Evolutionary conservation across 768 basidiomycete species (phyloP).

Genomic region (Boletus reticuloceps): DNA sequence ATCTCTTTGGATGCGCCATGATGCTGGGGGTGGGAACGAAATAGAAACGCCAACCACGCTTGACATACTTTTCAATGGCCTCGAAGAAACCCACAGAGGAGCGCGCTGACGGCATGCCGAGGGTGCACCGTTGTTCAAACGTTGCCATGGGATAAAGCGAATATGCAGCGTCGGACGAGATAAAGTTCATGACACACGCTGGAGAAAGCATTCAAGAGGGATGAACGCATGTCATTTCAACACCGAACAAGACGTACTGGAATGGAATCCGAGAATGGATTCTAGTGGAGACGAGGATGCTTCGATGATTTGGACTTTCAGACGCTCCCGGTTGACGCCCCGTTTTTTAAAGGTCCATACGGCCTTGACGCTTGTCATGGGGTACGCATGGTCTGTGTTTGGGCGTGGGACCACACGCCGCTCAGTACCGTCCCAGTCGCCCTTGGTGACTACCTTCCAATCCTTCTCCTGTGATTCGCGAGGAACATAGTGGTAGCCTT

Average conservation of each 20-base stretch:
- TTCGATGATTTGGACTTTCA: constrained; percentile 43
- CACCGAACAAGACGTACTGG: constrained; percentile 33
- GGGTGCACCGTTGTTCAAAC: constrained; percentile 31
- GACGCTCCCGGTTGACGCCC: background rate
- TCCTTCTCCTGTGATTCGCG: constrained; percentile 15
- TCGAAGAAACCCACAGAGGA: background rate
- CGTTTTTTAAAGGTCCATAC: constrained; percentile 28
- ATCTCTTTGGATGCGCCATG: background rate
- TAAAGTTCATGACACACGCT: constrained; percentile 34
- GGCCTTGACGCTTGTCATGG: background rate
- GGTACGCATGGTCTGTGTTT: background rate
- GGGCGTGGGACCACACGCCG: background rate
- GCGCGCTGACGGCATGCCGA: constrained; percentile 16
- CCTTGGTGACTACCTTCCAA: constrained; percentile 10
- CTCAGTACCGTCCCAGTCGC: constrained; percentile 19
- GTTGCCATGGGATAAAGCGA: constrained; percentile 43
- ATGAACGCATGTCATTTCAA: background rate
- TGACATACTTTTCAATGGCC: constrained; percentile 33
- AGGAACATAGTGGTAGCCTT: background rate
- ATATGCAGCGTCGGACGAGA: constrained; percentile 40
- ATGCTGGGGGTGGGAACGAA: constrained; percentile 5
- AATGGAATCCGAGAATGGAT: constrained; percentile 47
- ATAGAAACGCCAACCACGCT: constrained; percentile 33
- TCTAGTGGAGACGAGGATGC: constrained; percentile 16
- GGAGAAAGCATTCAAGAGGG: background rate